phyloP scores from a whole-genome alignment of 768 basidiomycete genomes.

The Trametes villosa region DNA sequence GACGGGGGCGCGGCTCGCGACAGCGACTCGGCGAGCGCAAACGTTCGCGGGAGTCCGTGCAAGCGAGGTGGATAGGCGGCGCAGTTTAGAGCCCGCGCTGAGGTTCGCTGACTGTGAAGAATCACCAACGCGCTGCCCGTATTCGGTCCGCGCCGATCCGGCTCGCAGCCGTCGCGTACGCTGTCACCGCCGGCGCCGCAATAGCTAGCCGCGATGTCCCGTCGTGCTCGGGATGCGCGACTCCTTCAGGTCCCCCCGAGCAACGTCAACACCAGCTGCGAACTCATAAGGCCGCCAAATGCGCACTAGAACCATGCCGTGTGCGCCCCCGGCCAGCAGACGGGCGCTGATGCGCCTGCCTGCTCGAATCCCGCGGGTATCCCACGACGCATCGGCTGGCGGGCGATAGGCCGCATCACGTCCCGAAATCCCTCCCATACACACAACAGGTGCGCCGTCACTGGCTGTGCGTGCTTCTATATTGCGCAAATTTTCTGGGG shows the following conservation, averaged over 20 bases:
- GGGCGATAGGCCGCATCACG: neutral
- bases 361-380: neutral
- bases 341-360: conserved; percentile 3
- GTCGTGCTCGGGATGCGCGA: neutral
- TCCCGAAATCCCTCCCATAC: neutral
- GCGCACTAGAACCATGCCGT: neutral
- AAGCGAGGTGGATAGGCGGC: conserved; percentile 13
- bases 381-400: neutral
- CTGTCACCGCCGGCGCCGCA: neutral
- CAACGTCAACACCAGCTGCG: neutral
- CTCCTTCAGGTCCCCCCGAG: neutral
- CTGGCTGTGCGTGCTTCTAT: neutral
- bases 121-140: neutral
- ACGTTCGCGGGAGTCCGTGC: conserved; percentile 14
- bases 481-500: neutral
- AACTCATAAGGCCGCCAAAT: no score
- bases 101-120: conserved; percentile 17
- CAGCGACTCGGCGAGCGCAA: neutral
- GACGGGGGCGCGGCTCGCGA: neutral
- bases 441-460: neutral
- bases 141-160: conserved; percentile 15
- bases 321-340: neutral
- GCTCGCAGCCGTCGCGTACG: neutral
- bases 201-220: neutral
- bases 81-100: conserved; percentile 13